Evolutionary conservation across 768 basidiomycete species (phyloP).

Genomic region (Russula lepida): DNA sequence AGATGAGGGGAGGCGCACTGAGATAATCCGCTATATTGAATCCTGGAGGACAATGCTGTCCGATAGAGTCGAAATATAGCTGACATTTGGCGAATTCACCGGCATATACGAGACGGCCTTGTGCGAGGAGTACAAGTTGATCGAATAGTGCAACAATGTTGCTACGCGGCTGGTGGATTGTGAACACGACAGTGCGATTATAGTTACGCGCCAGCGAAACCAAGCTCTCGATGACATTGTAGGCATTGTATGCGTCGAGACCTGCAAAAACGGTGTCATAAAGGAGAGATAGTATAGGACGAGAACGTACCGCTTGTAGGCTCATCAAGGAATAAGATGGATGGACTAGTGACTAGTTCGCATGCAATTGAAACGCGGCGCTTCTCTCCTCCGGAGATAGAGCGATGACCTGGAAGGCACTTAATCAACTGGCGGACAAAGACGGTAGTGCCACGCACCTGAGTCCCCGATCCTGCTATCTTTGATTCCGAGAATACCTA

Average conservation of each 20-base stretch:
- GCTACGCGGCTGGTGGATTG: conserved; percentile 95
- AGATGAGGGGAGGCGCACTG: conserved; percentile 43
- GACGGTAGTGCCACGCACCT: conserved; percentile 38
- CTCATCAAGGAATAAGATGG: conserved; percentile 93
- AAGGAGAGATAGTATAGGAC: not conserved
- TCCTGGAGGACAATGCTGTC: conserved; percentile 79
- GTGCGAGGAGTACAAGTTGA: conserved; percentile 76
- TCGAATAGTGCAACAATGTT: conserved; percentile 97
- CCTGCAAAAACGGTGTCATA: conserved; percentile 36
- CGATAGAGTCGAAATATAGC: conserved; percentile 71
- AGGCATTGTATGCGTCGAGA: conserved; percentile 91
- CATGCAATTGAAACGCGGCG: conserved; percentile 95
- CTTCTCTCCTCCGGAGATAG: conserved; percentile 97
- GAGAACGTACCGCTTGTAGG: conserved; percentile 79
- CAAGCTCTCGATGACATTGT: conserved; percentile 86
- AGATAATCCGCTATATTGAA: conserved; percentile 97
- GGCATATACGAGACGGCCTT: conserved; percentile 78
- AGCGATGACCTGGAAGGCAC: conserved; percentile 55
- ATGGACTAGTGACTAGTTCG: conserved; percentile 94
- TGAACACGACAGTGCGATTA: conserved; percentile 93
- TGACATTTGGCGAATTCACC: conserved; percentile 71
- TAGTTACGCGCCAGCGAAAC: conserved; percentile 80
- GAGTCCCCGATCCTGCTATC: conserved; percentile 84
- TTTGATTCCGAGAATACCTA: conserved; percentile 88
- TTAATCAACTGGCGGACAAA: not conserved